Percentiles rank a stretch among this genome's conserved stretches.
Conservation (phyloP, 2,329 filamentous ascomycete species). For the Chaetomium sp. region DNA sequence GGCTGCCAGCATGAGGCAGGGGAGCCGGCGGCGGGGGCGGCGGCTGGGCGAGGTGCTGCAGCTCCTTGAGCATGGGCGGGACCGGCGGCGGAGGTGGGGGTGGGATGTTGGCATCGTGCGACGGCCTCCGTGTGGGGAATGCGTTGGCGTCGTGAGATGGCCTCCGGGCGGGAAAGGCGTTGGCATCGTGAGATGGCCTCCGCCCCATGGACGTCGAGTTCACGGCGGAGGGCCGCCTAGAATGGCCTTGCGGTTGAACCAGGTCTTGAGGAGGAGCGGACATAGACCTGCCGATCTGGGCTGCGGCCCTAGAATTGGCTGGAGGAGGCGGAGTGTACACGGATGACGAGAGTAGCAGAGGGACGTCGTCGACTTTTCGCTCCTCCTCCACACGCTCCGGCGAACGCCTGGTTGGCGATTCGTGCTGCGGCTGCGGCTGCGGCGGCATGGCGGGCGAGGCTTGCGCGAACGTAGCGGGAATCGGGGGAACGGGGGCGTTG, state of each 20-base stretch:
- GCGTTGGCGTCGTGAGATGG: conserved; percentile 43
- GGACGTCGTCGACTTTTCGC: conserved; percentile 37
- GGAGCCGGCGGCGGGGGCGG: conserved; percentile 65
- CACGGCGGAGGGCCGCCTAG: conserved; percentile 35
- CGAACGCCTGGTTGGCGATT: conserved; percentile 34
- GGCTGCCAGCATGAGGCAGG: conserved; percentile 47
- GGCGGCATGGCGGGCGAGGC: conserved; percentile 43
- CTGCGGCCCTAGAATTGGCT: conserved; percentile 37
- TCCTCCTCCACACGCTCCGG: conserved; percentile 37
- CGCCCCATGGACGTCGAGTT: conserved; percentile 26
- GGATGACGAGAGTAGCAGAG: conserved; percentile 56
- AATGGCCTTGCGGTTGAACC: conserved; percentile 37
- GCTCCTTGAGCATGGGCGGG: conserved; percentile 61
- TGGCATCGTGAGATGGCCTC: conserved; percentile 44
- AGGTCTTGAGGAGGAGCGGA: conserved; percentile 60
- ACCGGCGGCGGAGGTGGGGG: conserved; percentile 58
- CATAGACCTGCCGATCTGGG: conserved; percentile 60
- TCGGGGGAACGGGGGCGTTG: conserved; percentile 56
- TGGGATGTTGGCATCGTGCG: conserved; percentile 45
- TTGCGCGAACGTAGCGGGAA: conserved; percentile 53
- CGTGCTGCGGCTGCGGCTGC: conserved; percentile 39
- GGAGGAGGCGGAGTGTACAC: conserved; percentile 59
- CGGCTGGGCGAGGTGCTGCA: conserved; percentile 62
- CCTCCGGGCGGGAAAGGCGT: conserved; percentile 27
- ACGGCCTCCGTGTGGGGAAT: conserved; percentile 29